Base-by-base conservation (phyloP, 805 yeast genomes). In the Sugiyamaella mastotermitis region DNA sequence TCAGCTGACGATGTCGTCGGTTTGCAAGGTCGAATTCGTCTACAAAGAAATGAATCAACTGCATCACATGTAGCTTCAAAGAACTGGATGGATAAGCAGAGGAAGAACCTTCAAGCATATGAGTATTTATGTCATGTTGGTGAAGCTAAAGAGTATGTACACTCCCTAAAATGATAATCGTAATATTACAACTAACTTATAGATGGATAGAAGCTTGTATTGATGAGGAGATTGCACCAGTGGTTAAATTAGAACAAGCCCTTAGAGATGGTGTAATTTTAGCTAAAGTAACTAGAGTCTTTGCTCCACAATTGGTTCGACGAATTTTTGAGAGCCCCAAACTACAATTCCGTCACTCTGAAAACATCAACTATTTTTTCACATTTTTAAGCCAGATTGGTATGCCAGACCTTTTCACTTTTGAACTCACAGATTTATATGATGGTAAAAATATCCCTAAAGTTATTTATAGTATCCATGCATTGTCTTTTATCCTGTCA, bases 391-490 rank as follows among this genome's bases (percentile, higher is more conserved):
- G 75, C 40, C 73, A 66, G 42, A 69, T 86, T 43, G 78, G 75
- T 19, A 77, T 92, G 48, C 98, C 97, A 0, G 88, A 84, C 40
- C 69, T 87, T 38, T 92, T 88, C 58, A 72, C 83, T 34, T 92
- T 92, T 56, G 98, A 90, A 57, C 72, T 88, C 42, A 87, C 95
- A 3, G 98, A 92, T 60, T 68, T 92, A 25, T 92, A 87, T 61
- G 97, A 92, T 55, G 80, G 81, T 54, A 88, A 86, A 53, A 83
- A 90, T 55, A 74, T 88, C 15, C 97, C 97, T 11, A 88, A 85
- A 55, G 97, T 92, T 18, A 82, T 92, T 56, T 87, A 86, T 60
- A 88, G 97, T 50, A 61, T 92, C 25, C 96, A 90, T 63, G 96
- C 96, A 2, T 62, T 90, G 47, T 78, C 87, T 35, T 84, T 75